Base-by-base conservation (phyloP, 1,284 basidiomycete genomes). In the Leccinum solheimii region DNA sequence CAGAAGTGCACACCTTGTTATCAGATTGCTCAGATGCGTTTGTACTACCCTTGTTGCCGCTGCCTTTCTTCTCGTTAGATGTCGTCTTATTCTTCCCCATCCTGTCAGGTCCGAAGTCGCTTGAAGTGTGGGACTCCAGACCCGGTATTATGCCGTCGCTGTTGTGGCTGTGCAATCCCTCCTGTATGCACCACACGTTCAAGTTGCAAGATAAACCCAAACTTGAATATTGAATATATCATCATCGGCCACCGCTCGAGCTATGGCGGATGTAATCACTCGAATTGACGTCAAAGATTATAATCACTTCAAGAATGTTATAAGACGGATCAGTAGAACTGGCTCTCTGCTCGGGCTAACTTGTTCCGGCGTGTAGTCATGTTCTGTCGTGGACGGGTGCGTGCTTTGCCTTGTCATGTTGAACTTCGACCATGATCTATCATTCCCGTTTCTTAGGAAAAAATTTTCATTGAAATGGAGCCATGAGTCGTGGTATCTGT, bases 371-470 rank as follows among this genome's bases (percentile, higher is more conserved):
- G 54, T 64, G 14, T 67, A 94, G 88, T 95, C 94, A 79, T 98
- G 95, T 83, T 96, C 95, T 48, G 96, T 98, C 57, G 95, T 97
- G 60, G 81, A 98, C 97, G 95, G 95, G 92, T 94, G 64, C 67
- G 87, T 63, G 19, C 49, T 45, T 36, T 54, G 48, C 77, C 57
- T 40, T 56, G 66, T 57, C 59, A 49, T 59, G 26, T 55, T 30
- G 14, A 62, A 45, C 43, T 11, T 23, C 8, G 23, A n/a, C 16
- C 6, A 1, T 45, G 2, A 23, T 64, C 38, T 32, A 59, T 26
- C 21, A 0, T 10, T 21, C 4, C 27, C 34, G 40, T 27, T 60
- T 34, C 52, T 26, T 62, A 95, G 93, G 95, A 51, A 97, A 97
- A 79, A 82, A 97, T 32, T 32, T 98, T 95, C 83, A 98, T 98